Evolutionary conservation across 192 early-diverging fungal genomes (phyloP), one percentile per base, ranked within the genome.

Genomic region (Chytriomyces sp.): DNA sequence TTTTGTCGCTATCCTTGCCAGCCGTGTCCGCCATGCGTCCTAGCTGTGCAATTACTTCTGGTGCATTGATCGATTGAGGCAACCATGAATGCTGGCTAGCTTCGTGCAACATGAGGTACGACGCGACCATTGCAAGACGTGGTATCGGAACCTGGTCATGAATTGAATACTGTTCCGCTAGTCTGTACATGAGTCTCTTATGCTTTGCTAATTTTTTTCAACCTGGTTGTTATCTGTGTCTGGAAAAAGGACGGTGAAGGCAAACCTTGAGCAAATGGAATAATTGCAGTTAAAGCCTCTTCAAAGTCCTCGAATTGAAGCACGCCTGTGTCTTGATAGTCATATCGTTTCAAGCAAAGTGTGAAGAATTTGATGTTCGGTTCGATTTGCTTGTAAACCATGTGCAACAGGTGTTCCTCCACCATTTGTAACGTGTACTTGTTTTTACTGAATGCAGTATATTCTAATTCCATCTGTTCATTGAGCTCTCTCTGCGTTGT

Each of bases 391-490:
- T 71, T 74, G 17, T 33, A 26, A 34, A 86, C 59, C 82, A 86
- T 81, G 62, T 86, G 81, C 52, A 82, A 10, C 12, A 86, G 28
- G 40, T 86, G 82, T 36, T 84, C 84, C 55, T 80, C 77, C 4
- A 83, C 58, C 14, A 60, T 72, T 41, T 81, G 78, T 17, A 38
- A 31, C 12, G 72, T 71, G 25, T 81, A 75, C 52, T 78, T 69
- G 65, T 83, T 86, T 59, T 86, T 86, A 68, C 70, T 75, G 70
- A 80, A 86, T 2, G 82, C 78, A 3, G 72, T 80, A 36, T 75
- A 69, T 69, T 86, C 84, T 3, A 86, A 72, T 70, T 84, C 82
- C 75, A 86, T 86, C 31, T 80, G 80, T 32, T 86, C 84, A 57
- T 86, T 81, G 10, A 78, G 64, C 60, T 80, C 81, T 72, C 74